Conservation (phyloP, 768 basidiomycete species). For the Suillus alpinus region DNA sequence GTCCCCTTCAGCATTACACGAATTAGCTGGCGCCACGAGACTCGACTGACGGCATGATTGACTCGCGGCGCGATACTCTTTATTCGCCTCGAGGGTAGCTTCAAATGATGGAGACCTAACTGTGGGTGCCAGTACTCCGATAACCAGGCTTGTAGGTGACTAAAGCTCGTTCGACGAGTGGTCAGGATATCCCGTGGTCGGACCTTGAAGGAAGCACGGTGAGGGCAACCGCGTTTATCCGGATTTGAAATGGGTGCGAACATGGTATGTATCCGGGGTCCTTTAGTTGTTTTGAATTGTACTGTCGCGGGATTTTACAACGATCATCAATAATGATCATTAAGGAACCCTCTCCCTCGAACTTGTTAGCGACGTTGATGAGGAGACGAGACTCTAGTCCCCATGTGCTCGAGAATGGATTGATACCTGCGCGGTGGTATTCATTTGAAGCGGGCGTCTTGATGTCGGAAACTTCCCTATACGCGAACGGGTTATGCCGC, state of each 20-base stretch:
- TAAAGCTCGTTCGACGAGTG: background rate
- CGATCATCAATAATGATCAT: slow-evolving; percentile 5
- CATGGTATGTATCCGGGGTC: slow-evolving; percentile 2
- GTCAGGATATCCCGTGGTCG: background rate
- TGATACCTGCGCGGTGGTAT: background rate
- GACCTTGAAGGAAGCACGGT: background rate
- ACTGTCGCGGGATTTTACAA: slow-evolving; percentile 8
- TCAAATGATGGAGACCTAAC: background rate
- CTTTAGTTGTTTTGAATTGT: background rate
- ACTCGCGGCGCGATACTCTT: background rate
- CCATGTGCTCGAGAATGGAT: slow-evolving; percentile 5
- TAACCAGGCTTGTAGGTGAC: background rate
- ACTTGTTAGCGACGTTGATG: slow-evolving; percentile 6
- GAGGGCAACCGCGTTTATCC: background rate
- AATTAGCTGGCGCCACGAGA: slow-evolving; percentile 2
- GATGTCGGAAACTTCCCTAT: slow-evolving; percentile 20
- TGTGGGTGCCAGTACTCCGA: background rate
- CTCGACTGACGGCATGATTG: background rate
- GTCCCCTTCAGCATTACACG: slow-evolving; percentile 7
- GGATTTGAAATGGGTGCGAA: no score
- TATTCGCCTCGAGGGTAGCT: no score
- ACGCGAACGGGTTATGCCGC: slow-evolving; percentile 21
- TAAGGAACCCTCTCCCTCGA: slow-evolving; percentile 6
- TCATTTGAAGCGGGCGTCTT: slow-evolving; percentile 11
- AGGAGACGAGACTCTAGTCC: background rate